phyloP scores from a whole-genome alignment of 208 protist genomes.

The Crithidia thermophila region DNA sequence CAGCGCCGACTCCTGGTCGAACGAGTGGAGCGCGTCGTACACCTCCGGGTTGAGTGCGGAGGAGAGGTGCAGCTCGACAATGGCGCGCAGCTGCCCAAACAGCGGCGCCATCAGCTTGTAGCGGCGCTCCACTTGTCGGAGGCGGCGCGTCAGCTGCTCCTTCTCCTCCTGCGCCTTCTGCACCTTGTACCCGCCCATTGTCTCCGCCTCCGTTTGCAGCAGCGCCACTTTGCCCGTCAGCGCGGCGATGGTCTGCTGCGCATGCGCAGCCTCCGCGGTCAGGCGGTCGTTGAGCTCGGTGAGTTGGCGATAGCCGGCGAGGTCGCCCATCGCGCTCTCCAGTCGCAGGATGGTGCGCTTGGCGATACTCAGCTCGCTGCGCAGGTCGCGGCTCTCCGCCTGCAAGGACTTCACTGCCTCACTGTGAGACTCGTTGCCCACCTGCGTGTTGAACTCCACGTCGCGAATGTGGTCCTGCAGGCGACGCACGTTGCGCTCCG shows the following conservation, averaged over 20 bases:
- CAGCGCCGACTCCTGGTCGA: constrained; percentile 45
- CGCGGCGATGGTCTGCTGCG: constrained; percentile 46
- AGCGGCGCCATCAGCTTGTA: constrained; percentile 55
- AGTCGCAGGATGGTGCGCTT: constrained; percentile 89
- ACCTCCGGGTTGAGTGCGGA: constrained; percentile 51
- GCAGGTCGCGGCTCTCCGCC: constrained; percentile 56
- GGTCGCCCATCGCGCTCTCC: constrained; percentile 75
- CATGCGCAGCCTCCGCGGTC: constrained; percentile 51
- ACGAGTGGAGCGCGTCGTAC: constrained; percentile 53
- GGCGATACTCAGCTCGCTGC: constrained; percentile 67
- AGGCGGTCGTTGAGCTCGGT: constrained; percentile 80
- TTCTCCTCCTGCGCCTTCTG: constrained; percentile 82
- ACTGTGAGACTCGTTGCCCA: constrained; percentile 20
- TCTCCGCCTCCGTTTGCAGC: constrained; percentile 76
- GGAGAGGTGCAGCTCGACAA: constrained; percentile 46
- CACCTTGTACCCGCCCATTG: constrained; percentile 71
- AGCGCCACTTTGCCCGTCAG: constrained; percentile 66
- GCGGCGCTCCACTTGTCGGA: constrained; percentile 68
- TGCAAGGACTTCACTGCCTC: constrained; percentile 57
- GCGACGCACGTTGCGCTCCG: constrained; percentile 51
- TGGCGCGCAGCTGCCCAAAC: constrained; percentile 66
- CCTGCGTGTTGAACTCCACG: constrained; percentile 27
- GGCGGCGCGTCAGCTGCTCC: constrained; percentile 59
- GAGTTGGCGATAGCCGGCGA: constrained; percentile 69
- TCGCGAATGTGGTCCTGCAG: constrained; percentile 51